Conservation (phyloP, 306 rosid species). For the Arachis hypogaea region DNA sequence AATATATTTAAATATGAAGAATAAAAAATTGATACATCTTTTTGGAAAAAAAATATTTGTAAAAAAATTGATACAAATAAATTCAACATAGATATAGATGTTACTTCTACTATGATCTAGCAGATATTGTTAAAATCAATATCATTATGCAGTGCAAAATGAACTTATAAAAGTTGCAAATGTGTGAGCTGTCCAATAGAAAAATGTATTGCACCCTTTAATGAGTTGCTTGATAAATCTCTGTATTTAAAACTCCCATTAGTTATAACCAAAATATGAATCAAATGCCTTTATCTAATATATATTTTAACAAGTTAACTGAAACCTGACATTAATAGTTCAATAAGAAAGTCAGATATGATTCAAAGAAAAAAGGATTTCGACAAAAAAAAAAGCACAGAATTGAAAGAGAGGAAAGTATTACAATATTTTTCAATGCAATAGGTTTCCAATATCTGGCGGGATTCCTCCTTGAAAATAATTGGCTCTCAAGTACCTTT, state of each 20-base stretch:
- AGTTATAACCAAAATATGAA: neutral
- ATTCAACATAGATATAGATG: too few species aligned
- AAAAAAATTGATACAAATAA: slow-evolving; percentile 17
- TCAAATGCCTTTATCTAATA: too few species aligned
- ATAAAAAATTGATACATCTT: too few species aligned
- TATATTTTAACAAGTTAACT: neutral
- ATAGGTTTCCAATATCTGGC: slow-evolving; percentile 65
- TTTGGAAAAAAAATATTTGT: too few species aligned
- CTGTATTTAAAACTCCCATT: slow-evolving; percentile 36
- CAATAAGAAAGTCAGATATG: neutral
- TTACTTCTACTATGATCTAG: too few species aligned
- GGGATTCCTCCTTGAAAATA: slow-evolving; percentile 79
- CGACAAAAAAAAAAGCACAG: neutral
- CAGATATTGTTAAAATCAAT: too few species aligned
- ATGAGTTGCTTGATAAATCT: slow-evolving; percentile 29
- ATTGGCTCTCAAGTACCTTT: slow-evolving; percentile 70
- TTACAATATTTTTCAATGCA: slow-evolving; percentile 65
- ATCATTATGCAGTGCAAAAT: too few species aligned
- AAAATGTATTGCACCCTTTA: too few species aligned
- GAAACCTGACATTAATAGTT: neutral
- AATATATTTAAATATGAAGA: too few species aligned
- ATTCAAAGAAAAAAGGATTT: neutral
- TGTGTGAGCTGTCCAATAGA: too few species aligned
- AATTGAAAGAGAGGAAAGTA: neutral
- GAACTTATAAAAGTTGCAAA: too few species aligned